Evolutionary conservation across 345 rosid genomes (phyloP), one percentile per base, ranked within the genome.

Genomic region (Odontarrhena argentea): DNA sequence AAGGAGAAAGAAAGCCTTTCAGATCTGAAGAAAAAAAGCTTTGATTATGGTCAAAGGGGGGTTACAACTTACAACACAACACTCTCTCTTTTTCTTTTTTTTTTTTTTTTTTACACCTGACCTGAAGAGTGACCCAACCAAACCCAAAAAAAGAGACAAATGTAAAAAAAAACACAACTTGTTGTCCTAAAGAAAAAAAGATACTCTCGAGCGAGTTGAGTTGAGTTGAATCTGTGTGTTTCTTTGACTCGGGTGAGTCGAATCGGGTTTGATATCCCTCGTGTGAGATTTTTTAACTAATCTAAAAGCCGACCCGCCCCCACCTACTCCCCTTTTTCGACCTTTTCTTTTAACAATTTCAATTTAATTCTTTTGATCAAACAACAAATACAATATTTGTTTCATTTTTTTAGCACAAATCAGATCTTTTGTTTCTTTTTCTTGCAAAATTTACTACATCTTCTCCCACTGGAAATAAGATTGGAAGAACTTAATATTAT

Each of bases 41-140:
- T 55, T 55, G 60, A 60, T 67, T 67, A 7, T 60, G 56, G 77
- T 68, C 77, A 74, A 74, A 61, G 73, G 63, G 73, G 43, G 42
- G 57, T 57, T 65, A 49, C 62, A 54, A 45, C 61, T 25, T 43
- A 15, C 57, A 48, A 58, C 32, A 58, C 32, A 28, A 28, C 32
- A 13, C 60, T 3, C 43, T 55, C 52, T 53, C 52, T 43, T 30
- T 52, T 60, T 35, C 63, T 67, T 24, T 66, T 50, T 43, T 52
- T 35, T 48, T 66, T 43, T 52, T 36, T 48, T 66, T 36, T 51
- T 60, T 45, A 74, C 77, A 59, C 68, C 68, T 65, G 62, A 73
- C 62, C 63, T 72, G 47, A 11, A 4, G 67, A 72, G 76, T 72
- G 71, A 73, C 72, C 77, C 72, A 66, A 73, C 77, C 71, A 74